Evolutionary conservation across 1,284 basidiomycete genomes (phyloP).

Genomic region (Tetrapyrgos nigripes): DNA sequence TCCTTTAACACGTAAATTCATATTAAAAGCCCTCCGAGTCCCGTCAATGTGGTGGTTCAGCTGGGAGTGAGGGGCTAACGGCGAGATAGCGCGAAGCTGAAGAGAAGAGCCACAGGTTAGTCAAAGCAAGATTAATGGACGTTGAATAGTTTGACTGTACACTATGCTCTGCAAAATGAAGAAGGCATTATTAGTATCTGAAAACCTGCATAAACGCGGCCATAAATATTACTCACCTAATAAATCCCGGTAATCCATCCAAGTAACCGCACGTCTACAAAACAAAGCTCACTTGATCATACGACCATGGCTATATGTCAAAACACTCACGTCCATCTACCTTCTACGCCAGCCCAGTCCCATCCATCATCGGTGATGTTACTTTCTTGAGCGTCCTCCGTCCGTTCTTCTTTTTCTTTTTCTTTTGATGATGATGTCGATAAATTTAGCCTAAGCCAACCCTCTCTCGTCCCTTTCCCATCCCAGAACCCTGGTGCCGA

Average conservation of each 20-base stretch:
- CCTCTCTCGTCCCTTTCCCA: conserved; percentile 17
- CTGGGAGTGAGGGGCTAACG: conserved; percentile 27
- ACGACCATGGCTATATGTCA: not conserved
- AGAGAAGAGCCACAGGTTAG: not conserved
- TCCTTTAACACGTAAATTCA: conserved; percentile 50
- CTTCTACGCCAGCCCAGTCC: conserved; percentile 66
- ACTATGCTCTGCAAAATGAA: conserved; percentile 39
- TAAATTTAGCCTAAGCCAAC: not conserved
- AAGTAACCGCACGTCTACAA: conserved; percentile 58
- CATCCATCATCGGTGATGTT: conserved; percentile 47
- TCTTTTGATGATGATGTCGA: not conserved
- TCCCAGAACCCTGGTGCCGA: conserved; percentile 52
- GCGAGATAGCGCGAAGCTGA: not conserved
- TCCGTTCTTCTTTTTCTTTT: conserved; percentile 11
- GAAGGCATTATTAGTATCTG: not conserved
- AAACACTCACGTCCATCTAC: conserved; percentile 55
- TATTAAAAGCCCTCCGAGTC: conserved; percentile 58
- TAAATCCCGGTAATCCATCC: conserved; percentile 63
- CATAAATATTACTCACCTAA: conserved; percentile 52
- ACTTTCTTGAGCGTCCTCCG: not conserved
- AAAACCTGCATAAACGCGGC: conserved; percentile 1
- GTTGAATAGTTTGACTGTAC: too few relatives aligned
- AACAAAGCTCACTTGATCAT: not conserved
- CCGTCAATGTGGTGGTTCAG: conserved; percentile 40
- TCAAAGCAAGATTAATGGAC: too few relatives aligned